These are phyloP conservation scores for Austroboletus sp. DNA, from an alignment of 1,284 basidiomycete genomes.

Conservation along the genomic window DNA sequence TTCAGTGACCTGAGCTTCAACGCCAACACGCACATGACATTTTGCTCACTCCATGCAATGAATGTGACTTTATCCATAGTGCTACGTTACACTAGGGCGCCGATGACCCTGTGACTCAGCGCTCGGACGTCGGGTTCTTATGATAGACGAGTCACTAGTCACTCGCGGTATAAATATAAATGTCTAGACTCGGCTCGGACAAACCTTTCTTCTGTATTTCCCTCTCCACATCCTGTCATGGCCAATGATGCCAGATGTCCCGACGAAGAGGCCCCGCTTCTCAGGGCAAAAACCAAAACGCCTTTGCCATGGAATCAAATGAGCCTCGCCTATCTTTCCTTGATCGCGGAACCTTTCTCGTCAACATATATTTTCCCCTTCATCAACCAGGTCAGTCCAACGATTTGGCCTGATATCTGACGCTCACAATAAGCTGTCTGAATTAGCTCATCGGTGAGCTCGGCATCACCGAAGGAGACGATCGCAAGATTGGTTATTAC, in stretches of 20 bases:
- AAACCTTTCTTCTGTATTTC: neutral
- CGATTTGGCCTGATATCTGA: neutral
- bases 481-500: constrained; percentile 60
- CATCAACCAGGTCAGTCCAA: constrained; percentile 26
- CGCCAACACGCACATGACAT: no score
- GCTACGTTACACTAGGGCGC: no score
- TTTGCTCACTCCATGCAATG: no score
- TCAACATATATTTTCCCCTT: constrained; percentile 26
- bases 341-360: constrained; percentile 24
- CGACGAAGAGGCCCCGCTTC: constrained; percentile 20
- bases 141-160: neutral
- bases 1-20: no score
- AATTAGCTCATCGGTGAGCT: constrained; percentile 32
- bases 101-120: no score
- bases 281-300: constrained; percentile 17
- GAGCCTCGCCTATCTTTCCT: constrained; percentile 12
- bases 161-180: neutral
- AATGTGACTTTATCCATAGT: no score
- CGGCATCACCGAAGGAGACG: constrained; percentile 40
- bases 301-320: constrained; percentile 26
- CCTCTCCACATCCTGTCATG: constrained; percentile 5
- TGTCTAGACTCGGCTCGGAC: neutral
- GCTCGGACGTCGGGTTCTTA: no score
- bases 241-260: neutral
- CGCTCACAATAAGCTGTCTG: neutral